A percentile compares a stretch with the other conserved stretches of the same genome.
These are phyloP conservation scores for Allium sativum DNA, from an alignment of 106 monocot genomes.

Conservation along the genomic window DNA sequence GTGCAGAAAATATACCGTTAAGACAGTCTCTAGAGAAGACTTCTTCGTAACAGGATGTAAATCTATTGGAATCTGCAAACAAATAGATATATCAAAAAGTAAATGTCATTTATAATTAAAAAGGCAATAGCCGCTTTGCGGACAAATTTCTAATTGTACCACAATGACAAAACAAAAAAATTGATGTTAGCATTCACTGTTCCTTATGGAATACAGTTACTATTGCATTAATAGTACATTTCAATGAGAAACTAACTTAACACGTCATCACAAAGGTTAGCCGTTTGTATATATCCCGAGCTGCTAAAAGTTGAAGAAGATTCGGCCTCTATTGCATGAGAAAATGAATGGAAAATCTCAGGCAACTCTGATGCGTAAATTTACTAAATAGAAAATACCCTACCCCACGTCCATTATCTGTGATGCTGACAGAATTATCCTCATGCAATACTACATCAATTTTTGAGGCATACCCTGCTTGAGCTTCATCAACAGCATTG, in stretches of 20 bases:
- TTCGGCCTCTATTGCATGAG: too few relatives aligned
- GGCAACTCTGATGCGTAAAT: neutral
- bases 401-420: conserved; percentile 98
- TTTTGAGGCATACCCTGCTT: conserved; percentile 85
- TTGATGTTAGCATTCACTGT: neutral
- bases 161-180: neutral
- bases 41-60: conserved; percentile 90
- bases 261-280: too few relatives aligned
- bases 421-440: conserved; percentile 82
- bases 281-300: too few relatives aligned
- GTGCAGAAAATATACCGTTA: conserved; percentile 46
- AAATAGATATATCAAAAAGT: conserved; percentile 3
- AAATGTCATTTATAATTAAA: neutral
- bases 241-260: too few relatives aligned
- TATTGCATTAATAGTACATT: too few relatives aligned
- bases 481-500: conserved; percentile 96
- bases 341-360: too few relatives aligned
- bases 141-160: neutral
- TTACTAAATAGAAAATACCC: conserved; percentile 1
- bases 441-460: conserved; percentile 70
- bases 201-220: neutral
- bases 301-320: too few relatives aligned
- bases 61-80: conserved; percentile 87
- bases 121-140: neutral
- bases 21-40: conserved; percentile 91